These are phyloP conservation scores for Candida pseudofarinosa DNA, from an alignment of 805 yeast genomes.

Conservation along the genomic window DNA sequence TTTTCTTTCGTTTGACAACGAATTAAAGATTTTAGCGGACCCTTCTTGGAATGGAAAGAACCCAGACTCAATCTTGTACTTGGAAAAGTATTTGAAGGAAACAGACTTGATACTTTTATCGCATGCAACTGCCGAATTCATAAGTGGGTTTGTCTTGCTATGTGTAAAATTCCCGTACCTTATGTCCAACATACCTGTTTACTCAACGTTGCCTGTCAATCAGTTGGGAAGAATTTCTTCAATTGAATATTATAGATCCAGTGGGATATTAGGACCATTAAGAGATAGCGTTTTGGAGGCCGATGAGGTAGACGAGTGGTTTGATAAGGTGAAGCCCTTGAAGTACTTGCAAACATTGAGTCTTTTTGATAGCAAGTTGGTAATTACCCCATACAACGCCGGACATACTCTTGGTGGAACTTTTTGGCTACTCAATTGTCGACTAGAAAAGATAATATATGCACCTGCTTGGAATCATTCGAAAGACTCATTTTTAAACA, in stretches of 20 bases:
- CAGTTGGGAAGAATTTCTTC: slow-evolving; percentile 84
- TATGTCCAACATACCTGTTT: slow-evolving; percentile 63
- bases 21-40: slow-evolving; percentile 57
- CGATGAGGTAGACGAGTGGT: slow-evolving; percentile 73
- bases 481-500: slow-evolving; percentile 72
- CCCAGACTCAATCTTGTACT: slow-evolving; percentile 27
- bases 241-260: slow-evolving; percentile 72
- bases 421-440: slow-evolving; percentile 73
- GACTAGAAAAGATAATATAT: slow-evolving; percentile 76
- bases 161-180: slow-evolving; percentile 55
- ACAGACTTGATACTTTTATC: slow-evolving; percentile 76
- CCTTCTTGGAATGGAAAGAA: slow-evolving; percentile 68
- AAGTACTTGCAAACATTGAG: slow-evolving; percentile 77
- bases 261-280: slow-evolving; percentile 73
- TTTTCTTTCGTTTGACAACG: slow-evolving; percentile 52
- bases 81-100: slow-evolving; percentile 33
- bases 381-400: slow-evolving; percentile 78
- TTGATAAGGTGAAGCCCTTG: slow-evolving; percentile 64
- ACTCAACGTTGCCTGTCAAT: slow-evolving; percentile 85
- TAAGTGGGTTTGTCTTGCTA: slow-evolving; percentile 75
- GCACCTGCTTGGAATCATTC: slow-evolving; percentile 97
- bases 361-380: slow-evolving; percentile 59
- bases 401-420: slow-evolving; percentile 96
- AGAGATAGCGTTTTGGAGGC: slow-evolving; percentile 55
- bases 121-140: slow-evolving; percentile 74